Evolutionary conservation across 2,329 filamentous ascomycete species (phyloP), one percentile per base, ranked within the genome.

Genomic region (Paecilomyces formosus): DNA sequence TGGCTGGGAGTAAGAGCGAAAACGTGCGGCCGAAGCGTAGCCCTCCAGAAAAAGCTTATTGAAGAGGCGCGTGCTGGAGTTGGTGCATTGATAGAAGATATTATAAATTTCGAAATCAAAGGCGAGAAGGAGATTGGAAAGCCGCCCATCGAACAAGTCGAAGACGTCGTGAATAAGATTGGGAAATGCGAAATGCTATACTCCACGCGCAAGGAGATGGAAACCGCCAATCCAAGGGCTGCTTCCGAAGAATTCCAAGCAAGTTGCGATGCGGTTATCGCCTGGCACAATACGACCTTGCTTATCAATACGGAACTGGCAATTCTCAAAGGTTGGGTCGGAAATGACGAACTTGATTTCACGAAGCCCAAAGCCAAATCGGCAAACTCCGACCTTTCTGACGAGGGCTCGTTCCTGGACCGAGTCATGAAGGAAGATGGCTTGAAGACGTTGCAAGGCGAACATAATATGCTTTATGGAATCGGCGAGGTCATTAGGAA

Each of bases 201-300:
- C 72, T 89, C 93, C 2, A 94, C 91, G 1, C 86, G 88, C 70
- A 82, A 85, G 59, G 84, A 89, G 6, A 83, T 99, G 61, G 85
- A 89, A 62, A 74, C 80, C 2, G 88, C 88, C 22, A 89, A 97
- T 71, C 88, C 90, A 24, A 79, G 88, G 49, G 89, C 90, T 56
- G 86, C 85, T 28, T 95, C 92, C 1, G 81, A 85, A 30, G 83
- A 87, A 30, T 99, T 92, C 75, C 82, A 84, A 61, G 88, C 92
- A 61, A 91, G 91, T 28, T 94, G 89, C 68, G 89, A 96, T 70
- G 88, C 93, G 54, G 88, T 99, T 64, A 86, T 96, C 61, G 88
- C 93, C 2, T 99, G 94, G 94, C 88, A 96, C 79, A 99, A 97
- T 74, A 97, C 92, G 55, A 97, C 92, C 31, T 87, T 93, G 70